Evolutionary conservation across 2,329 filamentous ascomycete species (phyloP).

Genomic region (Blastomyces gilchristii): DNA sequence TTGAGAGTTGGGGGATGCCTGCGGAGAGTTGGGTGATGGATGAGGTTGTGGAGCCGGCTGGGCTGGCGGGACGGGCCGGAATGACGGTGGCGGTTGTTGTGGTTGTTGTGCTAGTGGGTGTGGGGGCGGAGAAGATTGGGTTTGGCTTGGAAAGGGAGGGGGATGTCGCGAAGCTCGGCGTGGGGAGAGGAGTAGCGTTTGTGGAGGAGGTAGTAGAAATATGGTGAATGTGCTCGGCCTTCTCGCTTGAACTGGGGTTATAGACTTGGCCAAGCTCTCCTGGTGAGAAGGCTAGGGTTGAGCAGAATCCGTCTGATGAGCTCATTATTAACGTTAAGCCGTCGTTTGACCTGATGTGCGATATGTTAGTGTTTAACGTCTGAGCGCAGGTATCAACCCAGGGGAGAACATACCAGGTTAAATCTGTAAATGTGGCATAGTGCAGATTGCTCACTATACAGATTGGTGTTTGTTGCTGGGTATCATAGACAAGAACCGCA

Average conservation of each 20-base stretch:
- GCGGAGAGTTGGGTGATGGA: conserved; percentile 7
- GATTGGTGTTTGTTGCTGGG: conserved; percentile 86
- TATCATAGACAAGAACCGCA: conserved; percentile 89
- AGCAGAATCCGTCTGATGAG: conserved; percentile 98
- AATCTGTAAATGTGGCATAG: conserved; percentile 92
- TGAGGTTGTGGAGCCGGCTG: conserved; percentile 79
- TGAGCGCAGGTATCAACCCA: neutral
- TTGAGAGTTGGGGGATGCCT: conserved; percentile 8
- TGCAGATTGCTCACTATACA: conserved; percentile 95
- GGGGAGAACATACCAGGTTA: conserved; percentile 64
- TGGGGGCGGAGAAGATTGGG: conserved; percentile 46
- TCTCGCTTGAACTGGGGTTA: conserved; percentile 38
- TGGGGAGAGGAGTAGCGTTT: conserved; percentile 57
- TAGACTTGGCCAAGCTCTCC: conserved; percentile 80
- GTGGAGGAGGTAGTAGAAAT: conserved; percentile 39
- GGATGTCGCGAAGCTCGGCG: conserved; percentile 54
- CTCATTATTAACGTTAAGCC: conserved; percentile 77
- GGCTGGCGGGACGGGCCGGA: conserved; percentile 57
- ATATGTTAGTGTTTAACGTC: conserved; percentile 18
- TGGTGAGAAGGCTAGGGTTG: conserved; percentile 69
- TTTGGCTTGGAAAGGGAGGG: conserved; percentile 46
- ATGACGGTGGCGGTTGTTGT: conserved; percentile 11
- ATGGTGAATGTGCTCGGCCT: conserved; percentile 28
- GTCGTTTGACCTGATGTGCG: conserved; percentile 55
- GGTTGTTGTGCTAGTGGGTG: conserved; percentile 45